phyloP scores from a whole-genome alignment of 208 protist genomes.

The Trypanosoma cruzi region DNA sequence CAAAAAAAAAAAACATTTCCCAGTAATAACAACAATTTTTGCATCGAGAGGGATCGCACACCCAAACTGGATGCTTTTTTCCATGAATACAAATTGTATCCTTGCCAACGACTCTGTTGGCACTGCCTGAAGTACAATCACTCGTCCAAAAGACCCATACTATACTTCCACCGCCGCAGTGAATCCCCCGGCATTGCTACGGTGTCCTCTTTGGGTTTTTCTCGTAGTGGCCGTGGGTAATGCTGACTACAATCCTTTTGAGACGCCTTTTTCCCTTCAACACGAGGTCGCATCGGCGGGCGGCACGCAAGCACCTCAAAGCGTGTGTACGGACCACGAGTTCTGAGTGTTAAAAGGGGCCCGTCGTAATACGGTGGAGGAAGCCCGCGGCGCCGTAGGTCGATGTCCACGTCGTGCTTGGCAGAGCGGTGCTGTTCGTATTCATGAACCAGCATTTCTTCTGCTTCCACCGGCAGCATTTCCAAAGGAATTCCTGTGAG shows the following conservation, averaged over 20 bases:
- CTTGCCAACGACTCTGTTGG: too few species aligned
- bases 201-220: neutral
- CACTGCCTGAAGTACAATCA: neutral
- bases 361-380: constrained; percentile 29
- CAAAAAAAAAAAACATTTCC: too few species aligned
- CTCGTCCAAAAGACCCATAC: constrained; percentile 31
- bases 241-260: constrained; percentile 23
- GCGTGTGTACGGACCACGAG: constrained; percentile 36
- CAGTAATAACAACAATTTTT: too few species aligned
- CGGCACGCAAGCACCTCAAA: constrained; percentile 41
- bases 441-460: constrained; percentile 32
- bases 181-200: constrained; percentile 10
- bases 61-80: too few species aligned
- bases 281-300: constrained; percentile 29
- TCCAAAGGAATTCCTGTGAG: constrained; percentile 1
- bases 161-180: constrained; percentile 40
- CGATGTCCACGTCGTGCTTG: neutral
- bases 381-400: constrained; percentile 6
- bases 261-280: neutral
- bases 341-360: constrained; percentile 41
- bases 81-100: too few species aligned
- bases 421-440: constrained; percentile 17
- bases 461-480: constrained; percentile 5
- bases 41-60: too few species aligned
- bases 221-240: constrained; percentile 23